Base-by-base conservation (phyloP, 805 yeast species). In the Candida taoyuanica region DNA sequence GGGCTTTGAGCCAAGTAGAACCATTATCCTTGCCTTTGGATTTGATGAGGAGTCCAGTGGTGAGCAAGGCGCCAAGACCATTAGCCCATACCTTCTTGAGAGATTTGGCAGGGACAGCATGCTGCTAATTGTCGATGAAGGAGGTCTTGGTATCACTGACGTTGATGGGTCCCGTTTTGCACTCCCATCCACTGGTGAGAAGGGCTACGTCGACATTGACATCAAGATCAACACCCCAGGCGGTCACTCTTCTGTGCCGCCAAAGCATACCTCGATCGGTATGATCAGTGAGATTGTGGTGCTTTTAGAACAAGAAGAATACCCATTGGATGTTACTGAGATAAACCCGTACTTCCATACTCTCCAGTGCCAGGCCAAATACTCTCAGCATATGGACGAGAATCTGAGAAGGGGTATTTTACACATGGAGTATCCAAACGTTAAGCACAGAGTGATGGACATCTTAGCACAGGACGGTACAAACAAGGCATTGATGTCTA, bases 221-320 rank as follows among this genome's bases (percentile, higher is more conserved):
- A 64, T 81, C 29, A 65, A 67, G 4, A 60, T 83, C 29, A 61
- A 62, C 17, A 78, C 84, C 16, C 74, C 75, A 9, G 94, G 94
- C 30, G 94, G 94, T 5, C 94, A 85, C 57, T 76, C 89, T 2
- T 80, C 89, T 7, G 59, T 71, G 15, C 93, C 94, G 6, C 91
- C 89, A 2, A 80, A 74, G 29, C 94, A 85, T 54, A 84, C 94
- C 8, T 40, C 45, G 5, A 40, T 46, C 17, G 49, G 49, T 14
- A 40, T 46, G 40, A 42, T 45, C 17, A 34, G 43, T 26, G 43
- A 81, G 40, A 63, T 85, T 39, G 66, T 80, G 9, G 58, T 65
- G 8, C 48, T 57, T 14, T 63, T 85, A 29, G 95, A 87, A 57
- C 56, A 59, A 9, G 70, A 36, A 6, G 42, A 38, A 31, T 42